Conservation (phyloP, 1,284 basidiomycete species). For the Tylopilus sp. region DNA sequence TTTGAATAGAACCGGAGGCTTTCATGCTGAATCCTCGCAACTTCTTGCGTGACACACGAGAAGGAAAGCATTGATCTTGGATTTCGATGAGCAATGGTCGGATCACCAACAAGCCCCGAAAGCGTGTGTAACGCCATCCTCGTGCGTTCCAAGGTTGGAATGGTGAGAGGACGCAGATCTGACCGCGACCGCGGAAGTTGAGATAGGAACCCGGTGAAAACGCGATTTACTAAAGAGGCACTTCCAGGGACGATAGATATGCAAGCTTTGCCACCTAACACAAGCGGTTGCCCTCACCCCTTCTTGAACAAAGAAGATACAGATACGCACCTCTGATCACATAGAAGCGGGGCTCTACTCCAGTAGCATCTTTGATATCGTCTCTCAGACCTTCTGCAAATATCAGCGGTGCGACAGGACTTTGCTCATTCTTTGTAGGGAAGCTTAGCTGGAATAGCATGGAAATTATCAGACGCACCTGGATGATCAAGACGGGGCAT, state of each 20-base stretch:
- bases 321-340: conserved; percentile 55
- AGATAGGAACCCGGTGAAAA: conserved; percentile 57
- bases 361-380: conserved; percentile 46
- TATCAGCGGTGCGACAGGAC: conserved; percentile 50
- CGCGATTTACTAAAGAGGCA: conserved; percentile 64
- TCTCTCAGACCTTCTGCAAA: conserved; percentile 54
- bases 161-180: conserved; percentile 38
- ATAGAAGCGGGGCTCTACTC: conserved; percentile 49
- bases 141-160: conserved; percentile 46
- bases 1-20: conserved; percentile 45
- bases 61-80: conserved; percentile 62
- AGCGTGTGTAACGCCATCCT: conserved; percentile 49
- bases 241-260: conserved; percentile 36
- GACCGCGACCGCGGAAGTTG: conserved; percentile 49
- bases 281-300: neutral
- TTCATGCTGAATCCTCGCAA: conserved; percentile 49
- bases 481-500: conserved; percentile 67
- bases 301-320: neutral
- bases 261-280: conserved; percentile 27
- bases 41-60: conserved; percentile 55
- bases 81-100: conserved; percentile 48
- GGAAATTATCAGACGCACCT: conserved; percentile 40
- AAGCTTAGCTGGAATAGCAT: conserved; percentile 1
- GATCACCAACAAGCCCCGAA: conserved; percentile 47
- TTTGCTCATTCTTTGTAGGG: conserved; percentile 52